Percentiles rank a stretch among this genome's conserved stretches.
These are phyloP conservation scores for Casuarina glauca DNA, from an alignment of 306 rosid genomes.

Conservation along the genomic window DNA sequence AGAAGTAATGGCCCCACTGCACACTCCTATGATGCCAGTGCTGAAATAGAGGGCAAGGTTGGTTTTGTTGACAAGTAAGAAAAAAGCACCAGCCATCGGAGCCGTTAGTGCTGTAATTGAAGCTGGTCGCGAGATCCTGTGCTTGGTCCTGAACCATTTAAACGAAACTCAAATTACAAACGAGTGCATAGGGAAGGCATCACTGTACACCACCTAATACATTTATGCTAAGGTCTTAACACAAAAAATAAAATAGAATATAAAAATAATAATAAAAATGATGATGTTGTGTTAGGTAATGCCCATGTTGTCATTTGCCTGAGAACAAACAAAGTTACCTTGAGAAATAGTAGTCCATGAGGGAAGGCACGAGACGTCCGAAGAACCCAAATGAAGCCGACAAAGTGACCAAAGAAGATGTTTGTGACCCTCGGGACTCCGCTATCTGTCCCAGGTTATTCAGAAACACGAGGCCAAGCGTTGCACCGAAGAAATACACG, in stretches of 20 bases:
- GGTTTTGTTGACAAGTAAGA: slow-evolving; percentile 50
- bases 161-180: background rate
- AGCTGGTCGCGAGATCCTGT: slow-evolving; percentile 56
- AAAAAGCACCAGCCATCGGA: slow-evolving; percentile 55
- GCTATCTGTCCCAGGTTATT: slow-evolving; percentile 91
- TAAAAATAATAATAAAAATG: background rate
- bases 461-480: slow-evolving; percentile 72
- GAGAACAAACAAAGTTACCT: slow-evolving; percentile 40
- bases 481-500: slow-evolving; percentile 65
- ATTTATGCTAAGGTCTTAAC: too few relatives aligned
- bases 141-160: slow-evolving; percentile 41
- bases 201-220: too few relatives aligned
- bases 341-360: slow-evolving; percentile 46
- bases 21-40: slow-evolving; percentile 69
- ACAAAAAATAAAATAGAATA: too few relatives aligned
- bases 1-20: slow-evolving; percentile 72
- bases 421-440: slow-evolving; percentile 65
- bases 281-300: too few relatives aligned
- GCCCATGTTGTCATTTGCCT: too few relatives aligned
- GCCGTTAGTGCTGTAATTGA: slow-evolving; percentile 40
- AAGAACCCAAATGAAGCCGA: slow-evolving; percentile 82
- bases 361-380: slow-evolving; percentile 81
- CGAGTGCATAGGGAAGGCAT: background rate
- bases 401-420: slow-evolving; percentile 64
- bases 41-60: slow-evolving; percentile 36